Percentiles rank a stretch among this genome's conserved stretches.
phyloP scores from a whole-genome alignment of 192 early-diverging fungal species.

The Phycomyces nitens region DNA sequence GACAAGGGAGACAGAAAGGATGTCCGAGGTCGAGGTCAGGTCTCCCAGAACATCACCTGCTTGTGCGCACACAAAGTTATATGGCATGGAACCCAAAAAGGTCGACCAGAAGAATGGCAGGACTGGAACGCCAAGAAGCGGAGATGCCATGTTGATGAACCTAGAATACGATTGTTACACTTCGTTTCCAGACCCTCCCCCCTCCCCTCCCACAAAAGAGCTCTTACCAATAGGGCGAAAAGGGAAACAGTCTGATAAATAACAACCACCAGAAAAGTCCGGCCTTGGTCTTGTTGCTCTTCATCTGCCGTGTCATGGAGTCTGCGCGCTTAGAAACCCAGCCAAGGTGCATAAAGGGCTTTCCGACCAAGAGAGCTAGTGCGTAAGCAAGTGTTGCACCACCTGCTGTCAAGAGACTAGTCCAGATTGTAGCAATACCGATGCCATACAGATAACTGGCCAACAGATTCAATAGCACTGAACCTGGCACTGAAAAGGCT shows the following conservation, averaged over 20 bases:
- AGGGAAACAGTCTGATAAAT: slow-evolving; percentile 50
- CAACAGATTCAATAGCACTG: slow-evolving; percentile 42
- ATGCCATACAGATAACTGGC: slow-evolving; percentile 33
- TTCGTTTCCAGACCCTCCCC: too few relatives aligned
- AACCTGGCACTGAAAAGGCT: slow-evolving; percentile 55
- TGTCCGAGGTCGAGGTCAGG: slow-evolving; percentile 36
- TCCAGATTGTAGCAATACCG: slow-evolving; percentile 15
- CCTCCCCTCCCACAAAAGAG: too few relatives aligned
- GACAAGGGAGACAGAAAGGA: slow-evolving; percentile 26
- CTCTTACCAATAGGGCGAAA: slow-evolving; percentile 55
- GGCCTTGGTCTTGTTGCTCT: slow-evolving; percentile 30
- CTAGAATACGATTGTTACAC: too few relatives aligned
- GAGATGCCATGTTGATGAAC: slow-evolving; percentile 51
- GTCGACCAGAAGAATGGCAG: slow-evolving; percentile 49
- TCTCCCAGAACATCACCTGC: slow-evolving; percentile 50
- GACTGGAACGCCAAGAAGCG: slow-evolving; percentile 44
- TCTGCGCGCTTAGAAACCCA: slow-evolving; percentile 20
- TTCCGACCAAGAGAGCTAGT: slow-evolving; percentile 23
- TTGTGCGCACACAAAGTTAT: slow-evolving; percentile 51
- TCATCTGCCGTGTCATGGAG: slow-evolving; percentile 16
- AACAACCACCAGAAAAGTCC: slow-evolving; percentile 50
- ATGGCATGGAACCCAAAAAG: slow-evolving; percentile 50
- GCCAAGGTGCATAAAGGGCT: slow-evolving; percentile 26
- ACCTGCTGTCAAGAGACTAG: slow-evolving; percentile 22
- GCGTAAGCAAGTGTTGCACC: slow-evolving; percentile 30